Percentiles rank a stretch among this genome's conserved stretches.
Evolutionary conservation across 2,329 filamentous ascomycete genomes (phyloP).

Genomic region (Aspergillus sp.): DNA sequence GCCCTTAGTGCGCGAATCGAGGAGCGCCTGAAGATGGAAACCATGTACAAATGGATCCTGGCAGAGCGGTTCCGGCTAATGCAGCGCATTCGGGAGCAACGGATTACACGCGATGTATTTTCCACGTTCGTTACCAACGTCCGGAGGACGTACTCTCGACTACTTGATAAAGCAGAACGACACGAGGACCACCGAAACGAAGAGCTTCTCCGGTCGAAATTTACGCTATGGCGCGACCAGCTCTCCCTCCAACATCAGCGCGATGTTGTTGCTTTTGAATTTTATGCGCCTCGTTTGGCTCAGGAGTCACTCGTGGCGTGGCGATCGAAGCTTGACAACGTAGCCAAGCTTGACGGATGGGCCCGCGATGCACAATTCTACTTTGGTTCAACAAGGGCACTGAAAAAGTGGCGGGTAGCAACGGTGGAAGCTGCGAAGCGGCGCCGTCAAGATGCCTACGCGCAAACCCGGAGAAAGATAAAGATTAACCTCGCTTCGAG

Average conservation of each 20-base stretch:
- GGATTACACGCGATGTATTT: constrained; percentile 40
- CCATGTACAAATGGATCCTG: constrained; percentile 63
- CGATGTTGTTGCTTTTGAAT: constrained; percentile 43
- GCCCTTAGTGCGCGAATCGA: constrained; percentile 55
- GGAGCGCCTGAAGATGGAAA: constrained; percentile 55
- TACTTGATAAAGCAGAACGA: constrained; percentile 38
- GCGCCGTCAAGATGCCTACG: constrained; percentile 57
- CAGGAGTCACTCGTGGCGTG: constrained; percentile 42
- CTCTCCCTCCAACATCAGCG: constrained; percentile 40
- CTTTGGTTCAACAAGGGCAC: constrained; percentile 49
- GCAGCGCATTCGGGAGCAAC: constrained; percentile 40
- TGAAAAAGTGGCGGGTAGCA: constrained; percentile 54
- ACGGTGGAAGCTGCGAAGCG: constrained; percentile 52
- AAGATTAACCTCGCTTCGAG: constrained; percentile 55
- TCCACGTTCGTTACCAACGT: constrained; percentile 41
- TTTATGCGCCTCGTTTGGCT: constrained; percentile 42
- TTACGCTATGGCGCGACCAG: constrained; percentile 39
- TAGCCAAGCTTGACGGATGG: constrained; percentile 52
- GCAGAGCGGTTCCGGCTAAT: constrained; percentile 46
- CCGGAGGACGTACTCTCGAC: constrained; percentile 35
- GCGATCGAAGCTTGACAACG: constrained; percentile 40
- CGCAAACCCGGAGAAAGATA: constrained; percentile 50
- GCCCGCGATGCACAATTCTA: constrained; percentile 58
- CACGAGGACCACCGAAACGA: constrained; percentile 34
- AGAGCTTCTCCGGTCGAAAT: constrained; percentile 34